Evolutionary conservation across 352 stramenopile species (phyloP), one percentile per base, ranked within the genome.

Genomic region (Phytophthora pini): DNA sequence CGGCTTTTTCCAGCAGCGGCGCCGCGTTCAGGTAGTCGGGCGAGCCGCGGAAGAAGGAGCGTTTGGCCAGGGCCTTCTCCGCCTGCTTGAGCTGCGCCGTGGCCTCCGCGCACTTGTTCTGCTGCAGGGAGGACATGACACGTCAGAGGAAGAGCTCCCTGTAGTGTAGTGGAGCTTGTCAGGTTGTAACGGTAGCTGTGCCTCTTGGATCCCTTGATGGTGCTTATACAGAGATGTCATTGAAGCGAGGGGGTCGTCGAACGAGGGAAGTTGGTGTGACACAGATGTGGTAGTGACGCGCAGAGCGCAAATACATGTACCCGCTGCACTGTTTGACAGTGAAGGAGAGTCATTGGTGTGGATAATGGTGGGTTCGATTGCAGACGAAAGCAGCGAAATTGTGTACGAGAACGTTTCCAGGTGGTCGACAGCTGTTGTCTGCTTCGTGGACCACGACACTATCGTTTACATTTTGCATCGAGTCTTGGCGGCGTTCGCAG

Each of bases 11-110:
- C 15, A 94, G 55, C 39, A 84, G 63, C 50, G 87, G 87, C 59
- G 84, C 81, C 6, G 87, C 87, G 12, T 64, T 67, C 17, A 94
- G 74, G 63, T 89, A 94, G 62, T 94, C 87, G 4, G 86, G 82
- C 9, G 70, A 61, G 56, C 76, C 77, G 52, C 87, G 82, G 75
- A 94, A 90, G 67, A 94, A 84, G n/a, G 79, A 76, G 40, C 63
- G 61, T 48, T 76, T 80, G 40, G 66, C 58, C 36, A 90, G 59
- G 2, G 61, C 68, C 59, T 90, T 90, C 17, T 88, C 81, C n/a
- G 81, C 81, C 45, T 85, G 74, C 52, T 74, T 77, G 22, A 88
- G 57, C 27, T 80, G 73, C 51, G 76, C 77, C 22, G 70, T 61
- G 44, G 76, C 81, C 62, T 90, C 81, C 17, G 61, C 66, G 61